Percentiles rank a stretch among this genome's conserved stretches.
Conservation (phyloP, 2,329 filamentous ascomycete genomes). For the Cephalotrichum gorgonifer region DNA sequence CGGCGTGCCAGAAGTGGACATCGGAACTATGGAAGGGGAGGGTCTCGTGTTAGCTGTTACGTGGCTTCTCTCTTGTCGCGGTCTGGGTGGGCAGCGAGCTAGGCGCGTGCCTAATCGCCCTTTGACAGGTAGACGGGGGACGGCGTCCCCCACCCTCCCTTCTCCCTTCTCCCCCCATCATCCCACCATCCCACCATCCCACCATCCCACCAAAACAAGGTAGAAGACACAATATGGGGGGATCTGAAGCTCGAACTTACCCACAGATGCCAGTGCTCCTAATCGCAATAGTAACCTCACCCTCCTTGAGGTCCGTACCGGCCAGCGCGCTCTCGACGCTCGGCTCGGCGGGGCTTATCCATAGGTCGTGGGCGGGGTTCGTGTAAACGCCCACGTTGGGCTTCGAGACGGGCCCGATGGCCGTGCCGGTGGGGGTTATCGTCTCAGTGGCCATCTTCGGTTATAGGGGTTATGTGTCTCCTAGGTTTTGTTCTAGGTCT, state of each 20-base stretch:
- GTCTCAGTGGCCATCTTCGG: no score
- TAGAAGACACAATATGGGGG: background rate
- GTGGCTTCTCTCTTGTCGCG: background rate
- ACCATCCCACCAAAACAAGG: background rate
- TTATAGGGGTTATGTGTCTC: no score
- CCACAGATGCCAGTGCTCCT: constrained; percentile 96
- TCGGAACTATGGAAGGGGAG: constrained; percentile 59
- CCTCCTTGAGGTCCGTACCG: constrained; percentile 59
- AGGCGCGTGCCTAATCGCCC: no score
- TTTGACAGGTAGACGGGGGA: no score
- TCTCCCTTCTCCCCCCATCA: no score
- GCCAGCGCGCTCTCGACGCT: constrained; percentile 63
- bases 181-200: no score
- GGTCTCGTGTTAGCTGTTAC: background rate
- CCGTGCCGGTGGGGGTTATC: no score
- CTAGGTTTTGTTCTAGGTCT: background rate
- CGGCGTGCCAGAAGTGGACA: constrained; percentile 94
- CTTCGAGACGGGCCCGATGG: constrained; percentile 39
- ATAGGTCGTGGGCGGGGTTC: constrained; percentile 84
- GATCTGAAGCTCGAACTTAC: constrained; percentile 30
- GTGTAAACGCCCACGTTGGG: constrained; percentile 94
- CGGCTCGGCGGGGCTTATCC: constrained; percentile 72
- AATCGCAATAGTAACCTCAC: constrained; percentile 80
- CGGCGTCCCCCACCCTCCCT: no score
- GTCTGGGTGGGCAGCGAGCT: no score